Percentiles rank a stretch among this genome's conserved stretches.
These are phyloP conservation scores for Boletus tylopilopsis DNA, from an alignment of 768 basidiomycete genomes.

Conservation along the genomic window DNA sequence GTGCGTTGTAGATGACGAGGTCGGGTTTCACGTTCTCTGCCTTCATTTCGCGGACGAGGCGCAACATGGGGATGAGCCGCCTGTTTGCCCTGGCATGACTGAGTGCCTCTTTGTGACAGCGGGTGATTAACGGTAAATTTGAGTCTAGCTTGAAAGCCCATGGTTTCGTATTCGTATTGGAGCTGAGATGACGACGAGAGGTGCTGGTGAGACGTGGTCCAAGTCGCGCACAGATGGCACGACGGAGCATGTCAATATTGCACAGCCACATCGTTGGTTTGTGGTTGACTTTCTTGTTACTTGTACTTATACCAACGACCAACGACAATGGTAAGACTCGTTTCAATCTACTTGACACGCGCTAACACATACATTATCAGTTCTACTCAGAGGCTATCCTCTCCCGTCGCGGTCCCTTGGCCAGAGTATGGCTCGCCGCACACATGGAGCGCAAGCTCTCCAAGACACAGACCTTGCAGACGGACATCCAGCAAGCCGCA, in stretches of 20 bases:
- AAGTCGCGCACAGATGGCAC: neutral
- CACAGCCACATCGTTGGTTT: constrained; percentile 23
- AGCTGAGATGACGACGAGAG: neutral
- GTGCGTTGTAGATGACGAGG: constrained; percentile 49
- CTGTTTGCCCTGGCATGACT: constrained; percentile 33
- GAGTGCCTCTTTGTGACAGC: constrained; percentile 32
- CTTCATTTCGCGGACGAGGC: constrained; percentile 57
- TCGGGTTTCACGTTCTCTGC: constrained; percentile 48
- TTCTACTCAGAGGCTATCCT: constrained; percentile 95
- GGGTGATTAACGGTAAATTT: constrained; percentile 23
- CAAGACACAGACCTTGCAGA: constrained; percentile 91
- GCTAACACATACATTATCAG: neutral
- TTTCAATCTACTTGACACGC: neutral
- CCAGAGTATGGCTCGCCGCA: constrained; percentile 98
- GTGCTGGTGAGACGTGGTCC: neutral
- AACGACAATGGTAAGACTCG: no score
- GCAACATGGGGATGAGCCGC: constrained; percentile 39
- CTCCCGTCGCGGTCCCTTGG: constrained; percentile 89
- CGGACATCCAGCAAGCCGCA: constrained; percentile 92
- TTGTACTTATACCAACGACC: no score
- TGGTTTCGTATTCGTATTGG: neutral
- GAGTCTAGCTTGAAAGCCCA: constrained; percentile 28
- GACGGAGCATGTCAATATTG: constrained; percentile 6
- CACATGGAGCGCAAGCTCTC: constrained; percentile 98
- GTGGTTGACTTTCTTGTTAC: no score